phyloP scores from a whole-genome alignment of 768 basidiomycete species.

The Mycena haematopus region DNA sequence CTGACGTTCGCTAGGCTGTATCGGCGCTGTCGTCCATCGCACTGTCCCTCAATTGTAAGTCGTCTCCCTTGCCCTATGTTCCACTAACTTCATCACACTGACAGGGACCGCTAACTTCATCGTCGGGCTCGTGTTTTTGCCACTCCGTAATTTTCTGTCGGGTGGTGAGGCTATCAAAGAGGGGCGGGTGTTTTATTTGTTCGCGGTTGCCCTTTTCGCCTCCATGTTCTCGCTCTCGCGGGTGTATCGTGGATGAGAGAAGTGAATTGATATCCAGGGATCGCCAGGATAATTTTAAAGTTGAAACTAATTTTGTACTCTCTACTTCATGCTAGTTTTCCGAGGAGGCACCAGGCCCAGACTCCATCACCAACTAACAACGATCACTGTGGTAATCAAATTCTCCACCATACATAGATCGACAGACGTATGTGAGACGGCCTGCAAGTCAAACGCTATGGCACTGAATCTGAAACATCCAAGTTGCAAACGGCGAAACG shows the following conservation, averaged over 20 bases:
- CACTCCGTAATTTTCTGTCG: constrained; percentile 77
- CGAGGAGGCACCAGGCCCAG: too few species aligned
- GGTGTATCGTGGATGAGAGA: constrained; percentile 43
- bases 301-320: background rate
- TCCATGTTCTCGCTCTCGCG: constrained; percentile 46
- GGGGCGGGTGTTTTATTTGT: constrained; percentile 91
- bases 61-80: background rate
- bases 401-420: constrained; percentile 1
- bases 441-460: background rate
- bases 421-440: background rate
- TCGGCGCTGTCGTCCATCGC: constrained; percentile 80
- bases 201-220: constrained; percentile 61
- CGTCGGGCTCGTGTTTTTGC: constrained; percentile 86
- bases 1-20: constrained; percentile 60
- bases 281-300: background rate
- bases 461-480: background rate
- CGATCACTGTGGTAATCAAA: background rate
- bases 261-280: background rate
- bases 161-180: constrained; percentile 66
- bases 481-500: too few species aligned
- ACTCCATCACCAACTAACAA: too few species aligned
- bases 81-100: constrained; percentile 6
- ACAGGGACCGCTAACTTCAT: constrained; percentile 88
- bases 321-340: background rate
- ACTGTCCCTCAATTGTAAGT: constrained; percentile 74